phyloP scores from a whole-genome alignment of 257 asterid genomes.

The Cynanchum wilfordii region DNA sequence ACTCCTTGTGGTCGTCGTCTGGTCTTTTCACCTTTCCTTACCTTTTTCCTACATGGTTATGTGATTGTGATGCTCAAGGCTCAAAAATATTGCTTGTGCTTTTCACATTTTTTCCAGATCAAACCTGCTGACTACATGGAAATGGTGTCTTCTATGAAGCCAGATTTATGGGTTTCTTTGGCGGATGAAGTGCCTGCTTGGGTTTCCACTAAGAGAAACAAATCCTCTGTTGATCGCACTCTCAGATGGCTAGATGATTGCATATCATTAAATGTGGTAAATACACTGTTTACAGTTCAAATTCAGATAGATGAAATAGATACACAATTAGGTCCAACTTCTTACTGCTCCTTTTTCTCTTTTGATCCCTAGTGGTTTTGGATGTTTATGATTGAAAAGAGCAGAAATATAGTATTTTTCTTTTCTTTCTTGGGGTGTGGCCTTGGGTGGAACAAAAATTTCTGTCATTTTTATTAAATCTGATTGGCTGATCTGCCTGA shows the following conservation, averaged over 20 bases:
- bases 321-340: background rate
- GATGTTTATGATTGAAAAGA: background rate
- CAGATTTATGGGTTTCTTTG: conserved; percentile 74
- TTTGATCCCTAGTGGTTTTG: background rate
- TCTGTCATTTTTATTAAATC: background rate
- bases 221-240: conserved; percentile 73
- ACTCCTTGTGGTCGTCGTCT: conserved; percentile 78
- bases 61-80: background rate
- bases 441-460: background rate
- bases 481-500: background rate
- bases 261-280: conserved; percentile 30
- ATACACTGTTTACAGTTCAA: background rate
- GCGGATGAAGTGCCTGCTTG: conserved; percentile 97
- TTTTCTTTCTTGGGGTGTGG: background rate
- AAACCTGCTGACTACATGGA: conserved; percentile 64
- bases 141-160: conserved; percentile 70
- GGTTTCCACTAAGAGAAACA: conserved; percentile 82
- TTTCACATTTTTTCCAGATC: conserved; percentile 34
- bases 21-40: conserved; percentile 34
- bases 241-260: conserved; percentile 90
- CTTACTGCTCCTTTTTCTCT: background rate
- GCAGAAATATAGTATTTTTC: background rate
- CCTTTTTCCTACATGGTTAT: background rate
- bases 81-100: background rate
- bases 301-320: background rate